Evolutionary conservation across 75 land plant species (phyloP).

Genomic region (Cupressus sempervirens): DNA sequence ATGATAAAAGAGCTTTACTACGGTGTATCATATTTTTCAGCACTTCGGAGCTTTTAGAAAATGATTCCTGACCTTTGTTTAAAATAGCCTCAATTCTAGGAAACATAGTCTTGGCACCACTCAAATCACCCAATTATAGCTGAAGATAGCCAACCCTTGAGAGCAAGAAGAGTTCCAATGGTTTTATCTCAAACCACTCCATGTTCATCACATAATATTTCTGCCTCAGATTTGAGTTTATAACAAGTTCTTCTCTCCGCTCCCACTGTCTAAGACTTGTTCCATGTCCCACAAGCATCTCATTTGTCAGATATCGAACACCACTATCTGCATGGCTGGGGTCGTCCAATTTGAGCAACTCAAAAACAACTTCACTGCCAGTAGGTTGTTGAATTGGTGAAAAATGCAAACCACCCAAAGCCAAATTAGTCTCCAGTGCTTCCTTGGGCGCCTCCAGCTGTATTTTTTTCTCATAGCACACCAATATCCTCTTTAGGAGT

Average conservation of each 20-base stretch:
- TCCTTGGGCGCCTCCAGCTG: too few relatives aligned
- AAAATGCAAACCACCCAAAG: neutral
- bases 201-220: constrained; percentile 65
- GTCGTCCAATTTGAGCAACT: constrained; percentile 2
- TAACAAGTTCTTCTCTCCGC: constrained; percentile 52
- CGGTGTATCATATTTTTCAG: constrained; percentile 59
- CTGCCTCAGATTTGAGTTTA: constrained; percentile 39
- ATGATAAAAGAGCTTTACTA: constrained; percentile 65
- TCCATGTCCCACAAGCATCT: constrained; percentile 2
- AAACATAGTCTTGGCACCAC: constrained; percentile 53
- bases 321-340: neutral
- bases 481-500: too few relatives aligned
- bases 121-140: constrained; percentile 84
- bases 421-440: neutral
- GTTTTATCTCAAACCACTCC: constrained; percentile 38
- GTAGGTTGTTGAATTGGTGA: neutral
- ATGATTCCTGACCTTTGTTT: neutral
- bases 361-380: constrained; percentile 1
- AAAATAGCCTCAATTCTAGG: constrained; percentile 39
- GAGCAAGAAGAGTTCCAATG: constrained; percentile 48
- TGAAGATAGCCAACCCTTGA: constrained; percentile 81
- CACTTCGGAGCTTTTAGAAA: constrained; percentile 7
- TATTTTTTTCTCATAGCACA: too few relatives aligned
- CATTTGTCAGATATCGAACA: neutral
- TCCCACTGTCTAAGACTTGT: constrained; percentile 34